phyloP scores from a whole-genome alignment of 2,329 filamentous ascomycete species.

The Xylaria sp. region DNA sequence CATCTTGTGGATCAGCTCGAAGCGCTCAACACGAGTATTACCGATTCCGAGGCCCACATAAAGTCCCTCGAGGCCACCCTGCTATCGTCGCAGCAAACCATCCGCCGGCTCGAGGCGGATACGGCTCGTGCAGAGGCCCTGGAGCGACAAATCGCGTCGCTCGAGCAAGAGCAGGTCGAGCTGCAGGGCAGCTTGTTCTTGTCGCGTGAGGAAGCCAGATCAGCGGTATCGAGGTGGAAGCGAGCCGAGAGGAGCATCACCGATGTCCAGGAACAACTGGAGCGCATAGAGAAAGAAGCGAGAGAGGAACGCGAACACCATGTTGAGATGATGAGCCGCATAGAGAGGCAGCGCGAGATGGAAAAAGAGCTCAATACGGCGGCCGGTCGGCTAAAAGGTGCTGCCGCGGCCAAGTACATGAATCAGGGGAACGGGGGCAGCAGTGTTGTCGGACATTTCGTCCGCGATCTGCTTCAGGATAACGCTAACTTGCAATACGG shows the following conservation, averaged over 20 bases:
- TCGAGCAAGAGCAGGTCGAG: constrained; percentile 83
- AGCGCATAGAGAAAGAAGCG: constrained; percentile 86
- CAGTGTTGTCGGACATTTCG: constrained; percentile 91
- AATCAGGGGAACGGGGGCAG: constrained; percentile 68
- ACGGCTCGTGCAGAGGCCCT: constrained; percentile 80
- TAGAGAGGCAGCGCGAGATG: constrained; percentile 84
- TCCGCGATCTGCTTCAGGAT: constrained; percentile 93
- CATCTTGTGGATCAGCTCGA: constrained; percentile 86
- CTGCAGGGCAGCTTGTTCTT: constrained; percentile 74
- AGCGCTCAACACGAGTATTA: constrained; percentile 79
- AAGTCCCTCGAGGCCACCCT: constrained; percentile 80
- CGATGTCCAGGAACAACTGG: constrained; percentile 86
- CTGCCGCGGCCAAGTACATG: constrained; percentile 76
- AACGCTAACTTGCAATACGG: constrained; percentile 94
- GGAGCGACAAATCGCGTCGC: constrained; percentile 79
- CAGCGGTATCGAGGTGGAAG: constrained; percentile 84
- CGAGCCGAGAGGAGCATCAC: constrained; percentile 82
- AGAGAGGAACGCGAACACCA: constrained; percentile 84
- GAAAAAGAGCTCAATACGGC: constrained; percentile 85
- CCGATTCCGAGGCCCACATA: constrained; percentile 83
- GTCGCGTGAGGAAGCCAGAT: constrained; percentile 79
- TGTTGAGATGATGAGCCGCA: constrained; percentile 80
- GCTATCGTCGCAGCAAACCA: constrained; percentile 79
- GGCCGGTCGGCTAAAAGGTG: constrained; percentile 82
- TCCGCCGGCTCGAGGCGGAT: constrained; percentile 78